Conservation (phyloP, 768 basidiomycete species). For the Suillus alpinus region DNA sequence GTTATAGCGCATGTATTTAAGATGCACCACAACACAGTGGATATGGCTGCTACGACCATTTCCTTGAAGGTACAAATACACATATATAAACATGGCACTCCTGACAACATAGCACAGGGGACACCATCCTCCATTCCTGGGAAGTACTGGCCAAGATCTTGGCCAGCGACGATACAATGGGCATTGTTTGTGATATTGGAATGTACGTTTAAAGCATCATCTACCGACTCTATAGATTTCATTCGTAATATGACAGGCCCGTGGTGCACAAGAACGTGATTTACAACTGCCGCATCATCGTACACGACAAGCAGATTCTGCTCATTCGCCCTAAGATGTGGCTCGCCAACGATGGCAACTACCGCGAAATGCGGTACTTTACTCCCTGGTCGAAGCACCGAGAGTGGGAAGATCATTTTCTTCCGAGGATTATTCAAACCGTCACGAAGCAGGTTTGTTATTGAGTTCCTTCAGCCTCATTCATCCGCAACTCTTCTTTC, state of each 20-base stretch:
- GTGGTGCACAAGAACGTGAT: constrained; percentile 97
- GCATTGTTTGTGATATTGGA: constrained; percentile 95
- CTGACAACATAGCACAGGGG: constrained; percentile 51
- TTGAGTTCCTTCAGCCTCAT: neutral
- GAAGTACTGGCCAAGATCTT: constrained; percentile 94
- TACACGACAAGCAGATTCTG: constrained; percentile 81
- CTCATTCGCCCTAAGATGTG: constrained; percentile 99
- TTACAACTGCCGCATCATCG: constrained; percentile 93
- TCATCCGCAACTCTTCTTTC: neutral
- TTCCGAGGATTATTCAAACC: constrained; percentile 85
- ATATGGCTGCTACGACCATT: constrained; percentile 97
- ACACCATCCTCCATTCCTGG: constrained; percentile 96
- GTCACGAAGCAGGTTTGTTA: constrained; percentile 80
- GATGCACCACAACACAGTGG: constrained; percentile 49
- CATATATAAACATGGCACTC: neutral
- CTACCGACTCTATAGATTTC: neutral
- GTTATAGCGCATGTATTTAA: neutral
- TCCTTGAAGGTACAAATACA: constrained; percentile 74
- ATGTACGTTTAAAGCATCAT: constrained; percentile 56
- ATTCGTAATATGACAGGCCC: constrained; percentile 57
- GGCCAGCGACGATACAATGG: constrained; percentile 69
- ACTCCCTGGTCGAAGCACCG: constrained; percentile 93
- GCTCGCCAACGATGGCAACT: constrained; percentile 98
- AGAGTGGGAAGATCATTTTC: constrained; percentile 86
- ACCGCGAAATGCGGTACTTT: constrained; percentile 86